Evolutionary conservation across 2,329 filamentous ascomycete genomes (phyloP).

Genomic region (Penicillium freii): DNA sequence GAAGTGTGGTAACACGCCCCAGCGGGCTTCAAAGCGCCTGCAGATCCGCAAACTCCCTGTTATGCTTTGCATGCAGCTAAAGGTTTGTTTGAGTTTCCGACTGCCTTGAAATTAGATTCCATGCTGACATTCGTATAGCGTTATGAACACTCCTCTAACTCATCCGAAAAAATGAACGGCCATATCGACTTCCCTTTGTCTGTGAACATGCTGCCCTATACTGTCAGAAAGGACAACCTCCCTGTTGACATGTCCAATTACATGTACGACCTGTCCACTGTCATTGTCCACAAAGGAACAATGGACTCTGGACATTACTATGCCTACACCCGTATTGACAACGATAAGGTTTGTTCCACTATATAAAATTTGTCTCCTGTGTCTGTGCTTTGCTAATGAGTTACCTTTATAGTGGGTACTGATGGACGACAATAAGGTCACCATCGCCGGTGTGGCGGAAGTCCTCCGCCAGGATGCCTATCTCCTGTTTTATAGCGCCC

Average conservation of each 20-base stretch:
- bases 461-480: constrained; percentile 86
- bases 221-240: constrained; percentile 57
- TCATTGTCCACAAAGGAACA: constrained; percentile 90
- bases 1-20: constrained; percentile 68
- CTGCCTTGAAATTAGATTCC: neutral
- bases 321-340: constrained; percentile 74
- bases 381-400: constrained; percentile 2
- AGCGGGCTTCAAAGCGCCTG: constrained; percentile 79
- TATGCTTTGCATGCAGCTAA: constrained; percentile 87
- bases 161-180: constrained; percentile 83
- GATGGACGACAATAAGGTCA: constrained; percentile 93
- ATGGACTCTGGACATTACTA: constrained; percentile 91
- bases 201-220: constrained; percentile 89
- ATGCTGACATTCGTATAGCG: constrained; percentile 42
- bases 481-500: constrained; percentile 72
- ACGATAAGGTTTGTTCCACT: constrained; percentile 58
- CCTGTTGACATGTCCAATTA: constrained; percentile 52
- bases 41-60: constrained; percentile 83
- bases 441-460: constrained; percentile 76
- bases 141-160: constrained; percentile 74
- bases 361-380: neutral
- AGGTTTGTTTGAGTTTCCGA: constrained; percentile 54
- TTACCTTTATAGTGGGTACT: constrained; percentile 71
- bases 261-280: constrained; percentile 82
- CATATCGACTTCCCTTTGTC: constrained; percentile 81